A percentile compares a stretch with the other conserved stretches of the same genome.
phyloP scores from a whole-genome alignment of 1,284 basidiomycete genomes.

The Ceratobasidium sp. region DNA sequence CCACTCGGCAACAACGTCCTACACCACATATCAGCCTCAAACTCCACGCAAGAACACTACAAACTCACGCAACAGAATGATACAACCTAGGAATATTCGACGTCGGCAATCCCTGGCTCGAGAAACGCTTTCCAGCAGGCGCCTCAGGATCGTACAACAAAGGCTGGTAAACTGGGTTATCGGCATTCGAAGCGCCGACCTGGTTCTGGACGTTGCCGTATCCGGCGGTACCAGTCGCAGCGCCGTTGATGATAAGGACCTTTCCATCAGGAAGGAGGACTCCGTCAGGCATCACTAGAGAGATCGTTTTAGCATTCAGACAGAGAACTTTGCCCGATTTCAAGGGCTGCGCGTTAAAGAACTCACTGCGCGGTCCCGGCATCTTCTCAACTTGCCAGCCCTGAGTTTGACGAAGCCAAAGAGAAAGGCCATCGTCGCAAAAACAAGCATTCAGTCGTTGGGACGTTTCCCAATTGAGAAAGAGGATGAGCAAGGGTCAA shows the following conservation, averaged over 20 bases:
- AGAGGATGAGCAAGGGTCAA: neutral
- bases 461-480: constrained; percentile 66
- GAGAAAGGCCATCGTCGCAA: too few species aligned
- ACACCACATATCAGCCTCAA: neutral
- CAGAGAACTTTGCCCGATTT: constrained; percentile 59
- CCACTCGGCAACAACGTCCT: constrained; percentile 9
- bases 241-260: constrained; percentile 66
- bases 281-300: constrained; percentile 65
- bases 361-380: constrained; percentile 72
- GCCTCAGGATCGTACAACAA: constrained; percentile 66
- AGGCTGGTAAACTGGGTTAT: constrained; percentile 62
- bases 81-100: constrained; percentile 63
- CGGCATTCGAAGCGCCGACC: constrained; percentile 65
- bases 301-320: too few species aligned
- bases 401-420: too few species aligned
- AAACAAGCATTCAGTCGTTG: too few species aligned
- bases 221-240: constrained; percentile 63
- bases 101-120: constrained; percentile 62
- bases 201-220: constrained; percentile 64
- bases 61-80: constrained; percentile 58
- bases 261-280: constrained; percentile 68
- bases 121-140: constrained; percentile 64
- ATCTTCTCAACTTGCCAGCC: too few species aligned
- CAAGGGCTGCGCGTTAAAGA: too few species aligned
- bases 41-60: constrained; percentile 56